These are phyloP conservation scores for Fomitopsis pulvina DNA, from an alignment of 768 basidiomycete species.

Conservation along the genomic window DNA sequence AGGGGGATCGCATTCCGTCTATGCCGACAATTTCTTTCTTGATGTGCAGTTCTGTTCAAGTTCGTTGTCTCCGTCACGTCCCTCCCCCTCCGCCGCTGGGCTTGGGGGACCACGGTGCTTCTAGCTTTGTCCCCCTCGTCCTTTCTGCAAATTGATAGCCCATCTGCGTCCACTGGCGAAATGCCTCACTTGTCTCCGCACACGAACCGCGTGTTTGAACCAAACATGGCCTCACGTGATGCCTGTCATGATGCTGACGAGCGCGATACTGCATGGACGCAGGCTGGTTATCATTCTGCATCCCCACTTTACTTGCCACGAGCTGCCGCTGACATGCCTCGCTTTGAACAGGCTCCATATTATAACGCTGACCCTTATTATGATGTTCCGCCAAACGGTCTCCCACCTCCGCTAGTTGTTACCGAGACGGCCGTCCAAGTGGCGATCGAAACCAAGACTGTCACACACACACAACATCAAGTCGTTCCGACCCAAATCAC, in stretches of 20 bases:
- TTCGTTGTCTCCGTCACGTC: constrained; percentile 67
- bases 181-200: constrained; percentile 12
- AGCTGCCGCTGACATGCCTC: constrained; percentile 17
- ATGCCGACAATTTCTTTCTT: constrained; percentile 35
- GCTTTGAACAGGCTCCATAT: constrained; percentile 8
- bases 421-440: constrained; percentile 58
- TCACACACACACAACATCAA: constrained; percentile 29
- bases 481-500: constrained; percentile 36
- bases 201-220: constrained; percentile 24
- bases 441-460: constrained; percentile 44
- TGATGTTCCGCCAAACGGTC: no score
- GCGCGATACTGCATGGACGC: constrained; percentile 4
- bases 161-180: constrained; percentile 14
- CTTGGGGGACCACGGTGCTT: constrained; percentile 81
- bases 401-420: constrained; percentile 30
- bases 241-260: constrained; percentile 10
- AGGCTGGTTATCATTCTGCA: constrained; percentile 26
- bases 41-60: constrained; percentile 33
- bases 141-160: constrained; percentile 30
- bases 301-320: constrained; percentile 15
- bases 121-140: constrained; percentile 71
- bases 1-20: constrained; percentile 47
- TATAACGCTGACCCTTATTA: constrained; percentile 5
- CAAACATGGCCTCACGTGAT: constrained; percentile 34
- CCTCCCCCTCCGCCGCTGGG: constrained; percentile 74